These are phyloP conservation scores for Myxozyma monticola DNA, from an alignment of 805 yeast genomes.

Conservation along the genomic window DNA sequence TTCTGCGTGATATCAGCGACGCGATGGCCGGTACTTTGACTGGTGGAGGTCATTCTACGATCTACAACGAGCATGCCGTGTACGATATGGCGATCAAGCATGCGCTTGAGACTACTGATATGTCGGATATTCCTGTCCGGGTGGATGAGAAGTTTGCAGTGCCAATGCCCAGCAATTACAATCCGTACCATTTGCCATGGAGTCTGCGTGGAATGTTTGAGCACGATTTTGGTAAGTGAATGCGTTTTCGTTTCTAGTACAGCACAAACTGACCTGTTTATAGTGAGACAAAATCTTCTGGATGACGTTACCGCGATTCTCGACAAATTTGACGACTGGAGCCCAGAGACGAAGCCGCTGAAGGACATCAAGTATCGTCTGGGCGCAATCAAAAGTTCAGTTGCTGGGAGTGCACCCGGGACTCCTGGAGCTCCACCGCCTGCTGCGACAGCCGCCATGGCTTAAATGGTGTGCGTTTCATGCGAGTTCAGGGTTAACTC, in stretches of 20 bases:
- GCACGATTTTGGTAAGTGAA: slow-evolving; percentile 46
- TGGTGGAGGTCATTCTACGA: slow-evolving; percentile 91
- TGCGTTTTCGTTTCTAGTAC: slow-evolving; percentile 40
- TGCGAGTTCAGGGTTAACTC: no score
- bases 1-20: slow-evolving; percentile 77
- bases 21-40: slow-evolving; percentile 86
- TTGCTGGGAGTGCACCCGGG: not conserved
- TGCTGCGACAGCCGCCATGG: no score
- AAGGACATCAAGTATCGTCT: slow-evolving; percentile 82
- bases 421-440: no score
- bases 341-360: slow-evolving; percentile 76
- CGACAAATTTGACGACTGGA: slow-evolving; percentile 79
- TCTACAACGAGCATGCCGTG: slow-evolving; percentile 82
- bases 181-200: slow-evolving; percentile 92
- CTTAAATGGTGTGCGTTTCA: no score
- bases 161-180: slow-evolving; percentile 57
- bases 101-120: slow-evolving; percentile 70
- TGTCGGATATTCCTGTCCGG: slow-evolving; percentile 40
- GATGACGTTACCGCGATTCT: slow-evolving; percentile 61
- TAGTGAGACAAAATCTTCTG: slow-evolving; percentile 42
- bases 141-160: slow-evolving; percentile 50
- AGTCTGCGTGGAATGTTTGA: slow-evolving; percentile 79
- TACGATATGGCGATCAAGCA: slow-evolving; percentile 77
- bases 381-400: slow-evolving; percentile 33
- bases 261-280: not conserved